Evolutionary conservation across 2,329 filamentous ascomycete species (phyloP), one percentile per base, ranked within the genome.

Genomic region (Penicillium sp.): DNA sequence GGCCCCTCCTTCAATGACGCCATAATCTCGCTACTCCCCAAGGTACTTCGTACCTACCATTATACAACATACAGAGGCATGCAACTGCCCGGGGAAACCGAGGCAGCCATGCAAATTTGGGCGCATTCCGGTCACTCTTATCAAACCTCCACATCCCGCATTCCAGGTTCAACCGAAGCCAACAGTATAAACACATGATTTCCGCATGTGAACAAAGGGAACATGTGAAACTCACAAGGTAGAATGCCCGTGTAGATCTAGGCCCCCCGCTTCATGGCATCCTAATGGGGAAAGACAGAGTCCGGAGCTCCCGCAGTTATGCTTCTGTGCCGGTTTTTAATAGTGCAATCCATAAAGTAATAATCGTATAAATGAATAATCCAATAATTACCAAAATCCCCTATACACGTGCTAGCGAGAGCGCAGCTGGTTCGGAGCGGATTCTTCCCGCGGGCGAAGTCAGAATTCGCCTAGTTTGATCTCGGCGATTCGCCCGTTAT

Each of bases 241-340:
- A 45, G 18, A 16, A 18, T 26, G 22, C 11, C 35, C 29, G 43
- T 50, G 49, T 16, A 35, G 38, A 44, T 44, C 49, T 51, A 20
- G 49, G 11, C 48, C 18, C 18, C 39, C 49, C 48, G 49, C 49
- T 51, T 51, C 31, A 24, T 34, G 16, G 10, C 16, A 26, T 26
- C 49, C 49, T 8, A 51, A 34, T 35, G 14, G 39, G 49, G 49
- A 35, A 44, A 16, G 24, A 13, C 3, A 32, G 31, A 51, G 10
- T 45, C 38, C 49, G 49, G 49, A 44, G 38, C 14, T 51, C 49
- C 49, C 29, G 39, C 22, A 50, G 35, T 29, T 50, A 50, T 34
- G 18, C 14, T 42, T 24, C 20, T 14, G 26, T 32, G 26, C 24
- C 8, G 8, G 18, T 24, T 46, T 46, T 6, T 26, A 31, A 50